phyloP scores from a whole-genome alignment of 2,329 filamentous ascomycete species.

The Phaeosphaeria sp. region DNA sequence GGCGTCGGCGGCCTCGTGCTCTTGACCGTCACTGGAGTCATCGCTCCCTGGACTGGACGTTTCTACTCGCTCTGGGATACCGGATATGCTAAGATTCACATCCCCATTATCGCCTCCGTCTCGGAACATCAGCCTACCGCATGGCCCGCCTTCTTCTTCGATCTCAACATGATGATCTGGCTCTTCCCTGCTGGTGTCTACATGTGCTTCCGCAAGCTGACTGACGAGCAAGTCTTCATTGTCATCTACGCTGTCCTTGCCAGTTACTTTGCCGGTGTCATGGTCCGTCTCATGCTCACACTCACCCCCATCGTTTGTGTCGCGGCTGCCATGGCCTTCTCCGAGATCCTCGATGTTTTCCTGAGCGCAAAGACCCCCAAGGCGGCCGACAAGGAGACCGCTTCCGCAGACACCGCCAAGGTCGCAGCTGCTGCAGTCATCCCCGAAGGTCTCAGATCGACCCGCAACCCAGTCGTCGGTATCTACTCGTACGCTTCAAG shows the following conservation, averaged over 20 bases:
- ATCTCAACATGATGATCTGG: conserved; percentile 98
- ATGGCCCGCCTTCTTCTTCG: conserved; percentile 99
- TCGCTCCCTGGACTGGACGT: conserved; percentile 96
- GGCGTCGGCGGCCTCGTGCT: conserved; percentile 78
- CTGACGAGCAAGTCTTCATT: conserved; percentile 96
- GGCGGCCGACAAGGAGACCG: conserved; percentile 57
- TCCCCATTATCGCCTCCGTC: conserved; percentile 99
- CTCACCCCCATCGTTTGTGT: conserved; percentile 96
- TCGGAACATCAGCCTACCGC: conserved; percentile 99
- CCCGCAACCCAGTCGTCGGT: conserved; percentile 76
- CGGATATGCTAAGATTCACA: conserved; percentile 98
- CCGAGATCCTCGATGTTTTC: conserved; percentile 87
- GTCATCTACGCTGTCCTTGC: conserved; percentile 96
- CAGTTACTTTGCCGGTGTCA: conserved; percentile 98
- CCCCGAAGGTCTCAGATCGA: conserved; percentile 69
- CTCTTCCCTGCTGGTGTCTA: conserved; percentile 98
- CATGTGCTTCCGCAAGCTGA: conserved; percentile 92
- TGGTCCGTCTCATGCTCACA: conserved; percentile 98
- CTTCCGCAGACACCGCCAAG: conserved; percentile 37
- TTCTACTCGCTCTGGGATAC: conserved; percentile 99
- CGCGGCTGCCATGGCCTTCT: conserved; percentile 86
- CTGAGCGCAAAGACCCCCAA: conserved; percentile 70
- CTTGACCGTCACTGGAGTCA: conserved; percentile 85
- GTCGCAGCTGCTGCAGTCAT: conserved; percentile 59
- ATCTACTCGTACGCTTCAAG: conserved; percentile 86